Conservation (phyloP, 768 basidiomycete genomes). For the Exidia glandulosa region DNA sequence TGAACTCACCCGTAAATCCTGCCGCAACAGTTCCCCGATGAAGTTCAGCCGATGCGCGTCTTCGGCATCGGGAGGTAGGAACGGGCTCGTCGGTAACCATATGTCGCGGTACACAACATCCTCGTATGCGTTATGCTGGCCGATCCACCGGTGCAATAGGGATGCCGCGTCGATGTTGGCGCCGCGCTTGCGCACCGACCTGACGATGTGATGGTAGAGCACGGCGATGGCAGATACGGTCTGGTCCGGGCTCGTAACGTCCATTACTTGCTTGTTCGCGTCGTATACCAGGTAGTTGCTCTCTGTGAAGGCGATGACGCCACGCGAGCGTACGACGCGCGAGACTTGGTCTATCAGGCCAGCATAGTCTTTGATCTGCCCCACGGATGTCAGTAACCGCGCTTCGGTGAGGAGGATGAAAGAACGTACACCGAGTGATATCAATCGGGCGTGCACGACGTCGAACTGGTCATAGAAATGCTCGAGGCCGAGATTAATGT, state of each 20-base stretch:
- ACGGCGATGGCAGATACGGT: neutral
- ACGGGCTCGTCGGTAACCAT: conserved; percentile 55
- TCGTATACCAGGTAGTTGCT: conserved; percentile 62
- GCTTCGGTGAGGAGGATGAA: neutral
- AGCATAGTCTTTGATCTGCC: conserved; percentile 59
- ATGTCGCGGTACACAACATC: conserved; percentile 45
- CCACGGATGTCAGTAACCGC: neutral
- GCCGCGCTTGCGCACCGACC: conserved; percentile 39
- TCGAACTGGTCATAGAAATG: conserved; percentile 74
- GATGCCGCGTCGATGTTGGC: conserved; percentile 53
- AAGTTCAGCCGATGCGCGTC: neutral
- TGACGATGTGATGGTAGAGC: conserved; percentile 33
- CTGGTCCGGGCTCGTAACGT: neutral
- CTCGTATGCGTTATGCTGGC: conserved; percentile 44
- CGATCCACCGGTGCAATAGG: conserved; percentile 44
- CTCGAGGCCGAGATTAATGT: conserved; percentile 74
- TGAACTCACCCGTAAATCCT: neutral
- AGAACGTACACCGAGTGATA: conserved; percentile 41
- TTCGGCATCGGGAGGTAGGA: neutral
- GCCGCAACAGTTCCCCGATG: neutral
- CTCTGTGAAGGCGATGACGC: conserved; percentile 55
- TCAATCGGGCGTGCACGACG: conserved; percentile 60
- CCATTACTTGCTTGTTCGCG: conserved; percentile 22
- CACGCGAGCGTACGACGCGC: conserved; percentile 56
- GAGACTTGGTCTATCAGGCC: conserved; percentile 55